phyloP scores from a whole-genome alignment of 2,329 filamentous ascomycete genomes.

The Xylaria sp. region DNA sequence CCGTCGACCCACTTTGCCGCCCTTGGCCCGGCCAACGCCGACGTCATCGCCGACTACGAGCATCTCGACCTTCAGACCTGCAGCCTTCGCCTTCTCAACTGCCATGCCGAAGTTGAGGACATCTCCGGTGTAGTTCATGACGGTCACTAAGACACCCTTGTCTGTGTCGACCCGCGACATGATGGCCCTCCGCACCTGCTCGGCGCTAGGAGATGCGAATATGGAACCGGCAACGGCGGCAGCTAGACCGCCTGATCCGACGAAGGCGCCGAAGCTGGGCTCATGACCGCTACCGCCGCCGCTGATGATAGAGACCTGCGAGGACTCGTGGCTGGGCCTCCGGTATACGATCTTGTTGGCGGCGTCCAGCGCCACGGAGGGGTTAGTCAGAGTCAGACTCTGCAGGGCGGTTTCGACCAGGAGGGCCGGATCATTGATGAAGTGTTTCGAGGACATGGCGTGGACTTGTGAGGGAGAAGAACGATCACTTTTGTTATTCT shows the following conservation, averaged over 20 bases:
- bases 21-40: conserved; percentile 72
- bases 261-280: conserved; percentile 79
- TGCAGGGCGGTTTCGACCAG: conserved; percentile 73
- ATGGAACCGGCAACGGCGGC: conserved; percentile 83
- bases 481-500: not conserved
- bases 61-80: conserved; percentile 76
- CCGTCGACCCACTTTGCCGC: conserved; percentile 86
- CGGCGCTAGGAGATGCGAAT: conserved; percentile 73
- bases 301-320: conserved; percentile 74
- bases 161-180: conserved; percentile 64
- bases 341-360: conserved; percentile 81
- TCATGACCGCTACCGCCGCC: conserved; percentile 90
- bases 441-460: conserved; percentile 66
- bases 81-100: conserved; percentile 82
- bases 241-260: conserved; percentile 73
- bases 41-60: conserved; percentile 89
- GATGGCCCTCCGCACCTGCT: conserved; percentile 76
- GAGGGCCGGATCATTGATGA: conserved; percentile 76
- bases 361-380: conserved; percentile 70
- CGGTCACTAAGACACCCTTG: conserved; percentile 77
- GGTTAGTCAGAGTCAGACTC: conserved; percentile 77
- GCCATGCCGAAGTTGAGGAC: conserved; percentile 91
- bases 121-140: conserved; percentile 93
- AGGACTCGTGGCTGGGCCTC: conserved; percentile 46
- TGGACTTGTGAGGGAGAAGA: not conserved